A percentile compares a stretch with the other conserved stretches of the same genome.
These are phyloP conservation scores for Ophiostoma himal-ulmi DNA, from an alignment of 2,329 filamentous ascomycete species.

Conservation along the genomic window DNA sequence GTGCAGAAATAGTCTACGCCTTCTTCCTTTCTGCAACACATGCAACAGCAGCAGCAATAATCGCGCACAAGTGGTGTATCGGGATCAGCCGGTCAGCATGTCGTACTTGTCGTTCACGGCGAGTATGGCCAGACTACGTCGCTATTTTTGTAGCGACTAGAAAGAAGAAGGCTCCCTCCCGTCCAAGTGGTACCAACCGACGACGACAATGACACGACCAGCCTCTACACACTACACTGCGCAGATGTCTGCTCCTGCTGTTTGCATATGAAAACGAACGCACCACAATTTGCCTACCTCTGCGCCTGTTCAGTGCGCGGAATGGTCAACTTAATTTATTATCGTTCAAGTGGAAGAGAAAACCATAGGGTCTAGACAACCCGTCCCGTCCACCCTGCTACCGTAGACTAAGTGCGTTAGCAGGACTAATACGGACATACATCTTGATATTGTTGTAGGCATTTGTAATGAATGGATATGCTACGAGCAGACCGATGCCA, in stretches of 20 bases:
- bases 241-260: neutral
- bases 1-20: neutral
- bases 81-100: neutral
- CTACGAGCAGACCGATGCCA: too few species aligned
- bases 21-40: neutral
- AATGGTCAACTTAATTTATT: slow-evolving; percentile 53
- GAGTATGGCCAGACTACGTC: neutral
- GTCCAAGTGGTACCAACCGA: slow-evolving; percentile 6
- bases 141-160: neutral
- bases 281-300: slow-evolving; percentile 52
- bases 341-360: slow-evolving; percentile 57
- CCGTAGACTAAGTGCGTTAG: slow-evolving; percentile 50
- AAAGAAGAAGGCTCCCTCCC: slow-evolving; percentile 1
- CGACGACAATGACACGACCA: neutral
- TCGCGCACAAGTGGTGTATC: neutral
- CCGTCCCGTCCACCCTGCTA: slow-evolving; percentile 61
- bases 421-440: slow-evolving; percentile 61
- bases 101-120: neutral
- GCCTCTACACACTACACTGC: neutral
- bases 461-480: too few species aligned
- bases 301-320: slow-evolving; percentile 52
- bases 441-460: slow-evolving; percentile 31
- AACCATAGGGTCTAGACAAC: slow-evolving; percentile 61
- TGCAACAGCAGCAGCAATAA: neutral
- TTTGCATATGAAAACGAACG: neutral